phyloP scores from a whole-genome alignment of 2,329 filamentous ascomycete genomes.

The Scedosporium dehoogii region DNA sequence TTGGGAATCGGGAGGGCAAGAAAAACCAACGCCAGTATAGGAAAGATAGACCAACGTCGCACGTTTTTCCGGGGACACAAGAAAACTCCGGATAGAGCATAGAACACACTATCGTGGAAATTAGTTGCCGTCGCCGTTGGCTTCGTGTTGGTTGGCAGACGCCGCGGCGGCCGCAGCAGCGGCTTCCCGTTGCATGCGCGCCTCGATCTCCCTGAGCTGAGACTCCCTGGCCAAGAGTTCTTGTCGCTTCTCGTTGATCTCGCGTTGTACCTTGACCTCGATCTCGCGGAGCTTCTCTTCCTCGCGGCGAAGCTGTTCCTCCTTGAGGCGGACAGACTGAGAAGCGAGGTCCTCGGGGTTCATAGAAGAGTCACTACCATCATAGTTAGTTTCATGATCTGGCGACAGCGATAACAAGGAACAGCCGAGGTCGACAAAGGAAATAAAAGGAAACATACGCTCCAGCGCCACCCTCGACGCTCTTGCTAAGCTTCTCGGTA shows the following conservation, averaged over 20 bases:
- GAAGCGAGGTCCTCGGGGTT: conserved; percentile 95
- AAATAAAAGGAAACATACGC: conserved; percentile 52
- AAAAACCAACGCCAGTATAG: conserved; percentile 38
- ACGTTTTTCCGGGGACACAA: conserved; percentile 22
- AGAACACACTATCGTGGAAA: conserved; percentile 26
- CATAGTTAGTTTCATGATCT: conserved; percentile 18
- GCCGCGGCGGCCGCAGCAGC: conserved; percentile 36
- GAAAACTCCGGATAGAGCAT: conserved; percentile 19
- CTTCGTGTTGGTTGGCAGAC: conserved; percentile 29
- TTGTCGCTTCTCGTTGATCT: conserved; percentile 99
- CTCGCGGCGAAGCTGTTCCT: conserved; percentile 96
- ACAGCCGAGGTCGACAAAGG: not conserved
- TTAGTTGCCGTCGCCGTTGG: conserved; percentile 46
- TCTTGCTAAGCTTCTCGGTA: conserved; percentile 99
- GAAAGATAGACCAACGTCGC: conserved; percentile 34
- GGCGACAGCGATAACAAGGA: not conserved
- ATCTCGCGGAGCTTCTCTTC: conserved; percentile 99
- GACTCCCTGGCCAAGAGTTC: conserved; percentile 95
- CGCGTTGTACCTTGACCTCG: conserved; percentile 97
- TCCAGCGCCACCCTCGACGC: conserved; percentile 81
- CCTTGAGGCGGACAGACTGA: conserved; percentile 97
- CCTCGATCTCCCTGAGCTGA: conserved; percentile 97
- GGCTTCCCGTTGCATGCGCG: conserved; percentile 85
- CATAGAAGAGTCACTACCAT: conserved; percentile 69
- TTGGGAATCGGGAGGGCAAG: conserved; percentile 4